Evolutionary conservation across 2,329 filamentous ascomycete species (phyloP).

Genomic region (Monilinia aucupariae): DNA sequence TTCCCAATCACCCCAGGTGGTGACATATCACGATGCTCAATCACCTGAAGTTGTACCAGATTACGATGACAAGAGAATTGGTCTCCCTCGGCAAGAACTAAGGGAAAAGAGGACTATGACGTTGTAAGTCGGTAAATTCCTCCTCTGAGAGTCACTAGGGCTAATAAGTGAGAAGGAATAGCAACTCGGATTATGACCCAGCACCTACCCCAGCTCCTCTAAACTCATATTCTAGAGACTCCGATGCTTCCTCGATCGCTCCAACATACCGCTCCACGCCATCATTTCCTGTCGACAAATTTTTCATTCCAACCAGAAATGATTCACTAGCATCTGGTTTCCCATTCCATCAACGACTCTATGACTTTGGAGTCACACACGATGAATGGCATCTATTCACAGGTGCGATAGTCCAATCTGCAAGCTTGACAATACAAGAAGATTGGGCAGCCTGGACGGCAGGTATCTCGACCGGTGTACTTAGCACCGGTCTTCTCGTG

Average conservation of each 20-base stretch:
- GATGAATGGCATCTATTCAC: conserved; percentile 30
- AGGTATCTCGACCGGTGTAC: conserved; percentile 26
- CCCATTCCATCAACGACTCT: conserved; percentile 24
- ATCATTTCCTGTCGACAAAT: conserved; percentile 7
- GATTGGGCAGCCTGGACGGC: conserved; percentile 27
- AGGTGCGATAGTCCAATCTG: conserved; percentile 24
- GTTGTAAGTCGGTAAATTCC: not conserved
- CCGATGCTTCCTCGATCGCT: not conserved
- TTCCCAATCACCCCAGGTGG: not conserved
- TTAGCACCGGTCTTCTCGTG: conserved; percentile 21
- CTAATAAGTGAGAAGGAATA: not conserved
- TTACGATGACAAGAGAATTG: not conserved
- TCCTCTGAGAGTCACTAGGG: not conserved
- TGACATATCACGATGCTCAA: too few relatives aligned
- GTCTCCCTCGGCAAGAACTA: not conserved
- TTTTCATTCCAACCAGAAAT: conserved; percentile 25
- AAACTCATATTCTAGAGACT: not conserved
- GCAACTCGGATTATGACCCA: not conserved
- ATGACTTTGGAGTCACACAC: conserved; percentile 22
- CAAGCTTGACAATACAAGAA: conserved; percentile 24
- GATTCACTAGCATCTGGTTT: conserved; percentile 30
- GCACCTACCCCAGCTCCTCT: not conserved
- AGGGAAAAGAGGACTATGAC: not conserved
- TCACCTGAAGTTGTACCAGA: not conserved
- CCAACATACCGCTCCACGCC: not conserved